phyloP scores from a whole-genome alignment of 1,284 basidiomycete genomes.

The Fomitopsis palustris region DNA sequence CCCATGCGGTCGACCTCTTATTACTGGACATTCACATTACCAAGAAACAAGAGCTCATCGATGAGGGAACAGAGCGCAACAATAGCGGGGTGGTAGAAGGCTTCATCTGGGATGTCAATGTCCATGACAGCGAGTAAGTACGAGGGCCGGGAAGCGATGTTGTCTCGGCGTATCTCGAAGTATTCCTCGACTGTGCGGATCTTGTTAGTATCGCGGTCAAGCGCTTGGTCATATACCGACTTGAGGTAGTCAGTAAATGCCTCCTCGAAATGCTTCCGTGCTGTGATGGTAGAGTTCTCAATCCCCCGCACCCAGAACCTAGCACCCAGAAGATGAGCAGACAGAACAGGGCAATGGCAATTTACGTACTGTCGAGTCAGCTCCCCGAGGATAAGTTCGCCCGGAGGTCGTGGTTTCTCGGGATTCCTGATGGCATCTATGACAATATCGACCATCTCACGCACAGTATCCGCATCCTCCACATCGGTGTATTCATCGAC shows the following conservation, averaged over 20 bases:
- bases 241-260: constrained; percentile 21
- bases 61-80: constrained; percentile 16
- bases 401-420: constrained; percentile 22
- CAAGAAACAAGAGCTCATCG: constrained; percentile 14
- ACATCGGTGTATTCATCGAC: constrained; percentile 37
- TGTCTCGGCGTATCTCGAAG: constrained; percentile 27
- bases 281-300: constrained; percentile 1
- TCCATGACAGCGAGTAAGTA: constrained; percentile 28
- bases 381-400: constrained; percentile 29
- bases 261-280: constrained; percentile 12
- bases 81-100: constrained; percentile 28
- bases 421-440: constrained; percentile 34
- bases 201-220: constrained; percentile 20
- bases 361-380: constrained; percentile 24
- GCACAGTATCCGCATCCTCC: constrained; percentile 17
- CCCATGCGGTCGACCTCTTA: constrained; percentile 15
- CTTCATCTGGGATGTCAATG: constrained; percentile 31
- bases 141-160: constrained; percentile 25
- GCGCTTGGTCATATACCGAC: constrained; percentile 25
- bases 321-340: neutral
- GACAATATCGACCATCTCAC: constrained; percentile 24
- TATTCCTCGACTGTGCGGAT: constrained; percentile 28
- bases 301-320: constrained; percentile 17
- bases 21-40: constrained; percentile 27
- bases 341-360: neutral